Base-by-base conservation (phyloP, 2,329 filamentous ascomycete genomes). In the Colletotrichum siamense region DNA sequence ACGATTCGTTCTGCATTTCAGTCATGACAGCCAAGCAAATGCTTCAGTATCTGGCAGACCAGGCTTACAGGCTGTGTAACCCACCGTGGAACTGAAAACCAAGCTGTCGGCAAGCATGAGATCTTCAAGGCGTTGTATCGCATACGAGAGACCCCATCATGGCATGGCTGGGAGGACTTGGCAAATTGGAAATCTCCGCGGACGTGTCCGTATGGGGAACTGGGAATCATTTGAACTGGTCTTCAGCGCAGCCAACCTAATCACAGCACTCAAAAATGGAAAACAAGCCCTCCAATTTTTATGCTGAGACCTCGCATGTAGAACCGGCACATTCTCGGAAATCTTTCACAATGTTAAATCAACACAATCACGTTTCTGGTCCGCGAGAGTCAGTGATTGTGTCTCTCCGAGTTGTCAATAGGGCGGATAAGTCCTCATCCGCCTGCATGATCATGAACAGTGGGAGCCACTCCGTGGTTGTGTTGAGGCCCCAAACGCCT, bases 31-130 rank as follows among this genome's bases (percentile, higher is more conserved):
- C 44, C 8, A 13, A 49, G n/a, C n/a, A 22, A 22, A 7, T 7
- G 10, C n/a, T 22, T 22, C 10, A 12, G 4, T 0, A 13, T 22
- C n/a, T 22, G 0, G 44, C 3, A 12, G 3, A 13, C n/a, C 44
- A 49, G 16, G 10, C 10, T 2, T 44, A 22, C 18, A 22, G n/a
- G 44, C n/a, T 49, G 44, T 49, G n/a, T 22, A 8, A 22, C 6
- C 44, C n/a, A 49, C 44, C 10, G 44, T 49, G 44, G 4, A 13
- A 49, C 44, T 49, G 10, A 7, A n/a, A 0, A 13, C 44, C 44
- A 49, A 22, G 44, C n/a, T 49, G n/a, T 7, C 44, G 44, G 44
- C 3, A 13, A 49, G 44, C 44, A 49, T 49, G 18, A 49, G n/a
- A 49, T 22, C 39, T 44, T 12, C 6, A 22, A 22, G 18, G 18